These are phyloP conservation scores for Cytospora schulzeri DNA, from an alignment of 2,329 filamentous ascomycete genomes.

Conservation along the genomic window DNA sequence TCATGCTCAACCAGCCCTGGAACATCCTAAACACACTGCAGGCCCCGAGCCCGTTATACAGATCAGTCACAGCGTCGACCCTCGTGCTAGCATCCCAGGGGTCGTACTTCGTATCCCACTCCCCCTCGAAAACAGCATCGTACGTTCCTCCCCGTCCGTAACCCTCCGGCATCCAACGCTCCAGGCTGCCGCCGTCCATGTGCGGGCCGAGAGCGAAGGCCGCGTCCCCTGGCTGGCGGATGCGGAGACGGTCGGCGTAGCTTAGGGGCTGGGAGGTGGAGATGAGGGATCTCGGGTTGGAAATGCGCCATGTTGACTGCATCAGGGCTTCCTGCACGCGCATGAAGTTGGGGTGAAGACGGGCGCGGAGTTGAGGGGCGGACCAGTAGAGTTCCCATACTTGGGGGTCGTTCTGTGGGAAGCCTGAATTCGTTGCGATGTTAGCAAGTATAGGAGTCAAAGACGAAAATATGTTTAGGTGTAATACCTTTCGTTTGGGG, in stretches of 20 bases:
- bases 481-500: conserved; percentile 47
- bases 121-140: conserved; percentile 69
- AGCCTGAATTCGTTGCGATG: conserved; percentile 50
- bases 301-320: conserved; percentile 30
- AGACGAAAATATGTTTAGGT: background rate
- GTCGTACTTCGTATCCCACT: conserved; percentile 76
- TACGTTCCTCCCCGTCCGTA: conserved; percentile 73
- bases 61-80: conserved; percentile 67
- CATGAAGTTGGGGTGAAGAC: conserved; percentile 67
- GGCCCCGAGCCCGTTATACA: conserved; percentile 79
- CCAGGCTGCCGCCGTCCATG: conserved; percentile 72
- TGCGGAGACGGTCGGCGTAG: conserved; percentile 73
- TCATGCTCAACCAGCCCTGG: conserved; percentile 88
- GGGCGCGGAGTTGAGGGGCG: conserved; percentile 65
- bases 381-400: conserved; percentile 81
- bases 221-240: conserved; percentile 70
- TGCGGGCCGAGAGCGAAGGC: conserved; percentile 74
- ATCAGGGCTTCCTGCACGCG: conserved; percentile 64
- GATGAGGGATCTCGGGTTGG: conserved; percentile 41
- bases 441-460: background rate
- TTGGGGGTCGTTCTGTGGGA: conserved; percentile 66
- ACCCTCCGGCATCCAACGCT: conserved; percentile 72
- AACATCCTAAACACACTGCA: conserved; percentile 87
- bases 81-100: conserved; percentile 77
- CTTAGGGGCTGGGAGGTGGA: conserved; percentile 58